Conservation (phyloP, 139 green algal genomes). For the Pleodorina starrii region DNA sequence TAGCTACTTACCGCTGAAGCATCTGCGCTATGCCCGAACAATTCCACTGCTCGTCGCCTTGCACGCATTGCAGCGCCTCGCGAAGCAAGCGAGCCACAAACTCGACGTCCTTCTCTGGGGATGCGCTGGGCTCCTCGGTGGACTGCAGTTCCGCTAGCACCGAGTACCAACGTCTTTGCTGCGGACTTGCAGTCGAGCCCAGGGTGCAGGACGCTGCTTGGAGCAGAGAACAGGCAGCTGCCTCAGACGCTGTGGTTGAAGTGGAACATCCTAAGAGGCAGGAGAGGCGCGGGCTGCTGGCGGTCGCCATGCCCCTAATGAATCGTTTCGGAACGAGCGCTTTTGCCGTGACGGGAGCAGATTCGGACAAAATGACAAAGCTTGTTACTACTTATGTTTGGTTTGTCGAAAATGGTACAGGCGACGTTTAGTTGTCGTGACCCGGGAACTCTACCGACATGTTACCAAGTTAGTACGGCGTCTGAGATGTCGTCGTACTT, state of each 20-base stretch:
- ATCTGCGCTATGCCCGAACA: conserved; percentile 41
- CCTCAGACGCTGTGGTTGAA: not conserved
- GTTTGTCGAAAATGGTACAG: not conserved
- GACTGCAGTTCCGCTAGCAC: conserved; percentile 34
- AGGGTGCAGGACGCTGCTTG: not conserved
- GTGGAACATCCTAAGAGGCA: conserved; percentile 14
- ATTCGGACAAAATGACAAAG: not conserved
- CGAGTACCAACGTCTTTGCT: conserved; percentile 28
- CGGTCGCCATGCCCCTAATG: not conserved
- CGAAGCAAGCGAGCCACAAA: conserved; percentile 16
- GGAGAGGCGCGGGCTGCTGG: not conserved
- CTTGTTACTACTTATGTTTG: not conserved
- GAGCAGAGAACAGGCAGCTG: not conserved
- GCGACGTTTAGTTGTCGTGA: too few relatives aligned
- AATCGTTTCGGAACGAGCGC: conserved; percentile 33
- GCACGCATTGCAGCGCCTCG: conserved; percentile 38
- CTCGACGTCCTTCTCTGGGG: not conserved
- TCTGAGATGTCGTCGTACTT: not conserved
- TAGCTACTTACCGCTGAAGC: conserved; percentile 10
- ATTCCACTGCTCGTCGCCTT: conserved; percentile 47
- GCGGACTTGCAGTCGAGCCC: not conserved
- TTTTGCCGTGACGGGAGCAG: not conserved
- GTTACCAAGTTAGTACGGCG: not conserved
- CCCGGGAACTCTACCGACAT: not conserved
- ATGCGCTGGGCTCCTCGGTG: not conserved